Evolutionary conservation across 441 rosid genomes (phyloP), one percentile per base, ranked within the genome.

Genomic region (Aleurites moluccanus): DNA sequence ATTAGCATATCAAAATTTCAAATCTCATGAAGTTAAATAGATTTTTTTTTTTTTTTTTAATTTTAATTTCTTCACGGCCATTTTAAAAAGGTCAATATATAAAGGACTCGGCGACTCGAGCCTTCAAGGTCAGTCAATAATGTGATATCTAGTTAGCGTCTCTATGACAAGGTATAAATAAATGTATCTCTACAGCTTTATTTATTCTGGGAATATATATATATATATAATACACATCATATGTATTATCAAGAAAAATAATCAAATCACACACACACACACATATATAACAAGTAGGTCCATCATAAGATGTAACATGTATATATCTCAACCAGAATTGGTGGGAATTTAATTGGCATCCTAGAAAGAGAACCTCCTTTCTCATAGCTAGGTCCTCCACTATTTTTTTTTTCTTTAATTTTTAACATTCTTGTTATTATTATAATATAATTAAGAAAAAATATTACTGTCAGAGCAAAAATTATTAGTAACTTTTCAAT

Each of bases 311-410:
- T 61, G 59, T 72, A 47, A 56, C 73, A 20, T 57, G 59, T 68
- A n/a, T 6, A 23, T 53, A 61, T 59, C 50, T 69, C 35, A 62
- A 38, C 78, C 38, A 73, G 50, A 42, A 67, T 40, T 74, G 75
- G 77, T 70, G 83, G 76, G 77, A 61, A 61, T 64, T 57, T 64
- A 42, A 59, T 67, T 63, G 82, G 77, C 80, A 80, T 75, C 83
- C 74, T 8, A 69, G 50, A 35, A 35, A 77, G 73, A 63, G 70
- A 68, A 80, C 60, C 77, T 67, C 68, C 64, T 35, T 53, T 64
- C 72, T 68, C 55, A 50, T 50, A 16, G 18, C 59, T 70, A 50
- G 74, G 73, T 61, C 59, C 76, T 45, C 16, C 27, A 3, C 38
- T 0, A 5, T 6, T 52, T 35, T 10, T 21, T 23, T 3, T 25